These are phyloP conservation scores for Chrysopogon serrulatus DNA, from an alignment of 176 grass and related monocot genomes.

Conservation along the genomic window DNA sequence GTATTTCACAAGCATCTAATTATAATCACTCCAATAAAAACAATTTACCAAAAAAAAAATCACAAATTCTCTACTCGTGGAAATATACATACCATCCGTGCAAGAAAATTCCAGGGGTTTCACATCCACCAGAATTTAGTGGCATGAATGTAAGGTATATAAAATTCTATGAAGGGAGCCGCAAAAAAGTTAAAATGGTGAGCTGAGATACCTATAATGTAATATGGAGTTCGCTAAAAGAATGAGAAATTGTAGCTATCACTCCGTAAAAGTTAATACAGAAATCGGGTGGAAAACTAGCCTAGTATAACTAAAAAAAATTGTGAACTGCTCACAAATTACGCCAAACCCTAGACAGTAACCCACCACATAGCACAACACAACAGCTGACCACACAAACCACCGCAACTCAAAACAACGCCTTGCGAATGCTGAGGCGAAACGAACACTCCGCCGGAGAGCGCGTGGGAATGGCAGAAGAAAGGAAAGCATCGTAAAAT, in stretches of 20 bases:
- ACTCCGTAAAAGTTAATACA: background rate
- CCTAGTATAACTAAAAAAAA: background rate
- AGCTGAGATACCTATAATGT: background rate
- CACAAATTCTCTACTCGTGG: background rate
- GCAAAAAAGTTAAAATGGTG: background rate
- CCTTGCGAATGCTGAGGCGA: background rate
- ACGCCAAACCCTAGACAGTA: conserved; percentile 17
- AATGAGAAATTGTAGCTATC: background rate
- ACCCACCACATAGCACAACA: background rate
- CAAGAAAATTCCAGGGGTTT: background rate
- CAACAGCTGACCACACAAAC: background rate
- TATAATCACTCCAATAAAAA: background rate
- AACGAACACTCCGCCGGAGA: background rate
- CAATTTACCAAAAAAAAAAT: background rate
- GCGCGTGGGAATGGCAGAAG: background rate
- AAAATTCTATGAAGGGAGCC: background rate
- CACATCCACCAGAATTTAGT: background rate
- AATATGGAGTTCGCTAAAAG: background rate
- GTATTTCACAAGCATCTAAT: background rate
- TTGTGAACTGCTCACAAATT: background rate
- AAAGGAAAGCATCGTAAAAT: background rate
- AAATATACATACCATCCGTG: background rate
- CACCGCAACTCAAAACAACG: background rate
- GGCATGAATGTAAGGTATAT: background rate
- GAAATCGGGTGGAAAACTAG: background rate